Evolutionary conservation across 148 eudicot species (phyloP), one percentile per base, ranked within the genome.

Genomic region (Bassia scoparia): DNA sequence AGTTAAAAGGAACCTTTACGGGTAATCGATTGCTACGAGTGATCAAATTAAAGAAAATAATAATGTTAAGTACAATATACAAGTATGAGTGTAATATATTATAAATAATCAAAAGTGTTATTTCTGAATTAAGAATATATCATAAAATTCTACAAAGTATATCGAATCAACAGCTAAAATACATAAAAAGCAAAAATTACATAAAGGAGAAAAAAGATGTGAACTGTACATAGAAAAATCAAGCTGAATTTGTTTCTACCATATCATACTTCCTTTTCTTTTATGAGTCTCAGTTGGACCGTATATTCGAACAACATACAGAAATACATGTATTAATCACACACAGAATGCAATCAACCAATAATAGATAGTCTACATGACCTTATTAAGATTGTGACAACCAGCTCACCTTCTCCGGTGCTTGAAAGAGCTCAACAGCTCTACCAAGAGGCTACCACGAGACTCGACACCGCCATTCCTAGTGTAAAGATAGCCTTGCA

Each of bases 401-500:
- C 81, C 81, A 78, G 29, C 81, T 78, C 10, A 33, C 55, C 14
- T 78, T 78, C 77, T 1, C 77, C 69, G 5, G 68, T 13, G 55
- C 68, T 48, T 0, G 81, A 33, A 9, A 73, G 7, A 26, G 48
- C 34, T 78, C 73, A 27, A 78, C 68, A 73, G 20, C 17, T 72
- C 67, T 49, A 78, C 37, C 72, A 78, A 14, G 30, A 67, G 7
- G 27, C 72, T 29, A 60, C 77, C 63, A 78, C 52, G n/a, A 78
- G 72, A 56, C 80, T 83, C 1, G 88, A 69, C 24, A 71, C 24
- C 1, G 89, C 87, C 26, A 81, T 60, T 35, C 86, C 87, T 60
- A 78, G 66, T 18, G 83, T 83, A 27, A 82, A 76, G 17, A 86
- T 78, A 49, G 89, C 78, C 52, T 82, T 10, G 78, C 92, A 44